Percentiles rank a stretch among this genome's conserved stretches.
Evolutionary conservation across 257 asterid species (phyloP).

Genomic region (Asclepias syriaca): DNA sequence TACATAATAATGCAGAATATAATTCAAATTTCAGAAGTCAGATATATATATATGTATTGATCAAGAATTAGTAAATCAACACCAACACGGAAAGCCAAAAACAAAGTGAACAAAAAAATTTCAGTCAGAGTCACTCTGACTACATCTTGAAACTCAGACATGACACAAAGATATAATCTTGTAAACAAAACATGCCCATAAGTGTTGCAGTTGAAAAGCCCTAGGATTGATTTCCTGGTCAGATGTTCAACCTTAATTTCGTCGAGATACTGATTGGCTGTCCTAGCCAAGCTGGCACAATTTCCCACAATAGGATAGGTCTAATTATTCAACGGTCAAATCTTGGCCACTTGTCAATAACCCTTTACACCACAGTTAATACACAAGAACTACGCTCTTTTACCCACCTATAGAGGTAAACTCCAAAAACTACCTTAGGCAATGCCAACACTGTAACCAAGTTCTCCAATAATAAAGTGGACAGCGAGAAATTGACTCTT

Average conservation of each 20-base stretch:
- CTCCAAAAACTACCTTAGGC: constrained; percentile 5
- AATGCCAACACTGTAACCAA: neutral
- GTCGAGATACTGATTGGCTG: constrained; percentile 81
- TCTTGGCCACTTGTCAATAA: constrained; percentile 15
- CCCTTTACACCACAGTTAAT: constrained; percentile 34
- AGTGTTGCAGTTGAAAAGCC: constrained; percentile 12
- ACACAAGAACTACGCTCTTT: constrained; percentile 24
- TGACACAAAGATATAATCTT: constrained; percentile 32
- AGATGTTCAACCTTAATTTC: constrained; percentile 67
- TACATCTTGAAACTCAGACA: constrained; percentile 29
- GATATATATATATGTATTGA: neutral
- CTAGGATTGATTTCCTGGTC: constrained; percentile 26
- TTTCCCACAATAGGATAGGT: constrained; percentile 50
- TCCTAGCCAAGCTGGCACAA: constrained; percentile 45
- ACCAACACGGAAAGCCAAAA: constrained; percentile 35
- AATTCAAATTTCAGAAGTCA: neutral
- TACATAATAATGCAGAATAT: neutral
- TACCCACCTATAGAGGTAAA: constrained; percentile 27
- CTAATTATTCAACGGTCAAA: constrained; percentile 20
- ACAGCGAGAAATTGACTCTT: constrained; percentile 19
- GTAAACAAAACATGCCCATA: constrained; percentile 19
- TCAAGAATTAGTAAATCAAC: constrained; percentile 6
- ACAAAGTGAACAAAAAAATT: constrained; percentile 34
- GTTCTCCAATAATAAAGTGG: constrained; percentile 14
- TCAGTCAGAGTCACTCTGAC: constrained; percentile 41